Evolutionary conservation across 495 filamentous ascomycete species (phyloP).

Genomic region (Aspergillus wentii): DNA sequence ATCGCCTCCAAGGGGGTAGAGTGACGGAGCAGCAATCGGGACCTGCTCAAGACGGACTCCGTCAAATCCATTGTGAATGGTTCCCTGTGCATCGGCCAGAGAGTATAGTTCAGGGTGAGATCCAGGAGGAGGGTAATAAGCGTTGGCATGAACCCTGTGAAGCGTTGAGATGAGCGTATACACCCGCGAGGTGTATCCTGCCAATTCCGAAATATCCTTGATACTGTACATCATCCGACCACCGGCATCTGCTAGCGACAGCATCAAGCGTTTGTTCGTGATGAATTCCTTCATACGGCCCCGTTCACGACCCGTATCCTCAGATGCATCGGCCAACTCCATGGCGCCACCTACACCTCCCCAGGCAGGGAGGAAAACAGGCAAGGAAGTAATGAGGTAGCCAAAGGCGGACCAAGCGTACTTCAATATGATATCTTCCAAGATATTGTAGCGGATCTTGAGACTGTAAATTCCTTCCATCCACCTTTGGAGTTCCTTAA

Average conservation of each 20-base stretch:
- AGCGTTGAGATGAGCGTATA: conserved; percentile 93
- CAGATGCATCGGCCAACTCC: conserved; percentile 50
- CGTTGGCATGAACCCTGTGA: conserved; percentile 86
- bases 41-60: conserved; percentile 92
- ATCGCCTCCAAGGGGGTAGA: conserved; percentile 79
- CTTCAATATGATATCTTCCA: conserved; percentile 97
- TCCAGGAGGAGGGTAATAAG: conserved; percentile 68
- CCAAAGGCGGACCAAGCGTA: conserved; percentile 98
- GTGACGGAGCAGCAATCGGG: conserved; percentile 79
- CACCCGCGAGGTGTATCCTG: conserved; percentile 92
- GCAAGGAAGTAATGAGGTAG: conserved; percentile 86
- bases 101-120: conserved; percentile 77
- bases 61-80: conserved; percentile 87
- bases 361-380: conserved; percentile 93
- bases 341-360: conserved; percentile 70
- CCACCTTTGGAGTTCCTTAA: conserved; percentile 83
- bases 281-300: conserved; percentile 98
- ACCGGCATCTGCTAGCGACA: conserved; percentile 93
- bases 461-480: conserved; percentile 96
- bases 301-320: conserved; percentile 58
- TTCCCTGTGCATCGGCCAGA: conserved; percentile 85
- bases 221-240: conserved; percentile 99
- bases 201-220: conserved; percentile 92
- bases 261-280: conserved; percentile 97
- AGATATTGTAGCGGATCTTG: conserved; percentile 97